Evolutionary conservation across 2,329 filamentous ascomycete species (phyloP).

Genomic region (Ustulina deusta): DNA sequence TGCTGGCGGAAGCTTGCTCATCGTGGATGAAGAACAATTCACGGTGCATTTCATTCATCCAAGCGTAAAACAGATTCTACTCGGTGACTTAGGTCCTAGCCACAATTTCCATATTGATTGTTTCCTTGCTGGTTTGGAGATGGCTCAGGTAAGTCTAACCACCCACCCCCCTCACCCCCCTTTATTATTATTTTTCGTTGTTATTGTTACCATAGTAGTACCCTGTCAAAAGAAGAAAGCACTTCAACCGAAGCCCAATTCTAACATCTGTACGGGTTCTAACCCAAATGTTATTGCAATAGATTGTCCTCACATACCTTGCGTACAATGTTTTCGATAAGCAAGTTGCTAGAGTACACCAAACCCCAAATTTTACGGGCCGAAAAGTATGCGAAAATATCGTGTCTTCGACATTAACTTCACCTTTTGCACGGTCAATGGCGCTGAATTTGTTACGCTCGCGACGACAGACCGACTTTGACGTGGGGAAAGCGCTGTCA

Average conservation of each 20-base stretch:
- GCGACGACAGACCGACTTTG: neutral
- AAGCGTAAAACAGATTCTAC: conserved; percentile 29
- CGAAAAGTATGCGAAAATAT: neutral
- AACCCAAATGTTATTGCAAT: neutral
- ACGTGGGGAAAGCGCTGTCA: conserved; percentile 10
- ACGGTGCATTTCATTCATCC: conserved; percentile 29
- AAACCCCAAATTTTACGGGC: neutral
- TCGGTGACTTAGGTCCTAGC: conserved; percentile 7
- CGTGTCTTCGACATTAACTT: neutral
- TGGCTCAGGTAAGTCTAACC: neutral
- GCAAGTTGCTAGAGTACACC: neutral
- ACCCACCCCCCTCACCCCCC: too few relatives aligned
- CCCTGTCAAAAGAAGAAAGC: too few relatives aligned
- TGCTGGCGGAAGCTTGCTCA: conserved; percentile 23
- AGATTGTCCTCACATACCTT: conserved; percentile 7
- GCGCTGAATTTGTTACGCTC: neutral
- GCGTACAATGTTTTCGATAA: conserved; percentile 10
- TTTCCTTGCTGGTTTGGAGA: conserved; percentile 16
- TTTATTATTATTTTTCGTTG: neutral
- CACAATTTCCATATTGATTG: neutral
- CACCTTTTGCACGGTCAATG: neutral
- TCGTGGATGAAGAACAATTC: conserved; percentile 28
- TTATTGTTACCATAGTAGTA: too few relatives aligned
- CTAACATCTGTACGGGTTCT: neutral
- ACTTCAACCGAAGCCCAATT: neutral